Conservation (phyloP, 108 stramenopile genomes). For the Asterionellopsis glacialis region DNA sequence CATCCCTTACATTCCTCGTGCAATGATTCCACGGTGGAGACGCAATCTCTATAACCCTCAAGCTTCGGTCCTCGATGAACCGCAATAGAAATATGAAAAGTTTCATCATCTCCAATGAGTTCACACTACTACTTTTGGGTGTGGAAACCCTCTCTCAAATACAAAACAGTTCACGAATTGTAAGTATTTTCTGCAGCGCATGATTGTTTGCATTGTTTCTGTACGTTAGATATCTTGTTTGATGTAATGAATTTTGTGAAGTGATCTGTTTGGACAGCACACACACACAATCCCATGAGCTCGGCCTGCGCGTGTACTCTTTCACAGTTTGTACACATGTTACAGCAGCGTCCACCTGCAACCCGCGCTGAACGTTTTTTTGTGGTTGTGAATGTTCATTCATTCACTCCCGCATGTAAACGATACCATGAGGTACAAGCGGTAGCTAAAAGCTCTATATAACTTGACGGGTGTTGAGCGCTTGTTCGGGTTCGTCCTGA, state of each 20-base stretch:
- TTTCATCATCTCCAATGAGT: not conserved
- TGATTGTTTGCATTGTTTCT: not conserved
- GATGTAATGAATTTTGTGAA: not conserved
- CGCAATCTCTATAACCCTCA: constrained; percentile 62
- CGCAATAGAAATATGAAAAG: not conserved
- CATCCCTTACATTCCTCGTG: constrained; percentile 59
- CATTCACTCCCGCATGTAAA: not conserved
- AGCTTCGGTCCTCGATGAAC: constrained; percentile 33
- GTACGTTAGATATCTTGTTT: not conserved
- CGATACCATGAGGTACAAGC: constrained; percentile 59
- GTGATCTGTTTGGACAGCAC: not conserved
- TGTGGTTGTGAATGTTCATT: constrained; percentile 2
- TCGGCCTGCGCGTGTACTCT: constrained; percentile 62
- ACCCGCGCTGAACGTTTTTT: constrained; percentile 52
- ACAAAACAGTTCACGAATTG: not conserved
- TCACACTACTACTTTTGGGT: not conserved
- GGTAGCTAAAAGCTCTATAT: constrained; percentile 66
- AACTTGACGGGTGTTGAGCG: constrained; percentile 37
- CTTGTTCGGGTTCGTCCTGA: constrained; percentile 40
- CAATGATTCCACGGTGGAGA: constrained; percentile 79
- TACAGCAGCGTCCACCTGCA: constrained; percentile 60
- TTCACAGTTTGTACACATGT: constrained; percentile 49
- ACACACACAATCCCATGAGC: constrained; percentile 49
- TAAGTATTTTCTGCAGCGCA: not conserved
- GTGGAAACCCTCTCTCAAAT: not conserved